A percentile compares a stretch with the other conserved stretches of the same genome.
These are phyloP conservation scores for Fusarium pilosicola DNA, from an alignment of 2,329 filamentous ascomycete genomes.

Conservation along the genomic window DNA sequence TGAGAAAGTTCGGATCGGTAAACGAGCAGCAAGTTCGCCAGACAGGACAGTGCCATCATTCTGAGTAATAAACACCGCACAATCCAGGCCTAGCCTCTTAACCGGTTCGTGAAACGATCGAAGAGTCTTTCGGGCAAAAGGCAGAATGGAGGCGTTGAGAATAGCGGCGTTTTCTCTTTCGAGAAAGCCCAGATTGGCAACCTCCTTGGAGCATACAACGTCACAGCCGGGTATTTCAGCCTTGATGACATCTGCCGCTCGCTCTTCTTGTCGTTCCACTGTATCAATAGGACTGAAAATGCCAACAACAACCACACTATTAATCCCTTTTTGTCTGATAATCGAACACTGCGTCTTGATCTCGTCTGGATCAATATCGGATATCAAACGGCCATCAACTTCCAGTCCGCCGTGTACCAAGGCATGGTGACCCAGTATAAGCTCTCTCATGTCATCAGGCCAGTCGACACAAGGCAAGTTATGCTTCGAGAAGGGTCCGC, in stretches of 20 bases:
- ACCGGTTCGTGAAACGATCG: slow-evolving; percentile 65
- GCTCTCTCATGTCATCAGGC: slow-evolving; percentile 58
- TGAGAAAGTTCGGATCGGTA: slow-evolving; percentile 71
- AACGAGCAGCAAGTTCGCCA: slow-evolving; percentile 60
- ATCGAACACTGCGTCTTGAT: slow-evolving; percentile 52
- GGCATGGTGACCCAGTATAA: slow-evolving; percentile 58
- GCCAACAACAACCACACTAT: slow-evolving; percentile 59
- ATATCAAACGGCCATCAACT: slow-evolving; percentile 60
- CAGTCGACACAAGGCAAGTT: slow-evolving; percentile 64
- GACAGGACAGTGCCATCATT: slow-evolving; percentile 71
- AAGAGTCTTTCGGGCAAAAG: slow-evolving; percentile 67
- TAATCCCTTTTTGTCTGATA: slow-evolving; percentile 56
- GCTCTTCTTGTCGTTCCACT: slow-evolving; percentile 59
- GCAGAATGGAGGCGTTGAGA: slow-evolving; percentile 69
- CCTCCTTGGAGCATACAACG: slow-evolving; percentile 62
- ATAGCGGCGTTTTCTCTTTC: slow-evolving; percentile 74
- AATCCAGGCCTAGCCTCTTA: slow-evolving; percentile 58
- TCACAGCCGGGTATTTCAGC: slow-evolving; percentile 53
- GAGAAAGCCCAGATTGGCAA: slow-evolving; percentile 64
- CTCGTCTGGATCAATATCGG: slow-evolving; percentile 54
- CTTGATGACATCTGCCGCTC: slow-evolving; percentile 55
- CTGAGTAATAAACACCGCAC: slow-evolving; percentile 69
- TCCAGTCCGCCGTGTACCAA: slow-evolving; percentile 62
- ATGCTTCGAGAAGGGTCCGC: slow-evolving; percentile 63
- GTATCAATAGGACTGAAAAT: slow-evolving; percentile 65